Base-by-base conservation (phyloP, 768 basidiomycete species). In the Mrakia hoshinonis region DNA sequence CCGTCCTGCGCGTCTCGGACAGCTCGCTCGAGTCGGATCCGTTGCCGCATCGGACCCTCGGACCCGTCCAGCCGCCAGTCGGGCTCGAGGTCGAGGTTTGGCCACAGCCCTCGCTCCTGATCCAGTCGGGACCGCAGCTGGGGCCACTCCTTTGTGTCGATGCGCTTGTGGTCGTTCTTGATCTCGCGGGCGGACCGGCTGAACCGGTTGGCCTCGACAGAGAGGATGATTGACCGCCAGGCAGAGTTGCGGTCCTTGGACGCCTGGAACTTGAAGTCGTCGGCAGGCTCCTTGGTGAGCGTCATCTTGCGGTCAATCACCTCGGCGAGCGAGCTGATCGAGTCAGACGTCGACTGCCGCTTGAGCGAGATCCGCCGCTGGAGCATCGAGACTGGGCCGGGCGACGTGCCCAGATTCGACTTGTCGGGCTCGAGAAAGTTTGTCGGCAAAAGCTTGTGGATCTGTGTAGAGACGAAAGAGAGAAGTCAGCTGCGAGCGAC, bases 41-140 rank as follows among this genome's bases (percentile, higher is more conserved):
- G 46, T 38, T 70, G 69, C 7, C 69, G 69, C 26, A 70, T 26
- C 11, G 69, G 69, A 51, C 92, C 93, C 76, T 96, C 93, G 1
- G 92, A 93, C 76, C 94, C 92, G 73, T 95, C 93, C 55, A 95
- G 79, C 39, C 87, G 82, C 93, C 93, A 95, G 13, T 84, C 75
- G 9, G 80, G 80, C 29, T 81, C 80, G 2, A 76, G 80, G 49
- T 81, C 82, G 20, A 83, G 78, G 54, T 84, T 83, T 1, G 87
- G 86, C 92, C 93, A 95, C 15, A 95, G 77, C 0, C 92, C 92
- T 26, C 90, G 84, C 77, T 95, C 93, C 0, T 86, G 86, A 2
- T 85, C 85, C 29, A 89, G 80, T 11, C 85, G 76, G 49, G 85
- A 79, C 0, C 85, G 82, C 84, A 88, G 89, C 61, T 76, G 75